phyloP scores from a whole-genome alignment of 1,284 basidiomycete genomes.

The Austropuccinia psidii region DNA sequence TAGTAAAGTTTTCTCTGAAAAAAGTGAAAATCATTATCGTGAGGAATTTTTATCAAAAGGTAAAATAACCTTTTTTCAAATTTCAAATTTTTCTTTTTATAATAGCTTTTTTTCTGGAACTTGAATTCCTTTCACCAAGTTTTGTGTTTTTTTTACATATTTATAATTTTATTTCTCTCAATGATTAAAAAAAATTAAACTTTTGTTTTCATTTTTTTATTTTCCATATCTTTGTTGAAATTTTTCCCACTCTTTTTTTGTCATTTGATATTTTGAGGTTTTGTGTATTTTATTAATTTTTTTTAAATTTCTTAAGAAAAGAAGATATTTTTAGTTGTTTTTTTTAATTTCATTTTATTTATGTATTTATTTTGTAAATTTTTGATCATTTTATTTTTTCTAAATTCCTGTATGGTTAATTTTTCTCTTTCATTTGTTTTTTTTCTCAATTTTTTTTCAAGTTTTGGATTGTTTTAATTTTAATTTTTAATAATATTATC shows the following conservation, averaged over 20 bases:
- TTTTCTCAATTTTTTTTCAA: not conserved
- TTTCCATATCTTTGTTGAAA: not conserved
- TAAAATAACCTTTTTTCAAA: too few species aligned
- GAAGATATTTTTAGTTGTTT: not conserved
- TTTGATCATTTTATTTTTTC: not conserved
- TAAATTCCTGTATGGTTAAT: not conserved
- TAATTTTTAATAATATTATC: not conserved
- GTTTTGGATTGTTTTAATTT: not conserved
- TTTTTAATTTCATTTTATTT: not conserved
- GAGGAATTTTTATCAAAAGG: too few species aligned
- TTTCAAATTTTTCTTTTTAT: too few species aligned
- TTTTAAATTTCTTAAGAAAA: too few species aligned
- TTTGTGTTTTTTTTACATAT: too few species aligned
- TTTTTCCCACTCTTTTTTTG: not conserved
- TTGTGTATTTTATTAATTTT: too few species aligned
- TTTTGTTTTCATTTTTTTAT: not conserved
- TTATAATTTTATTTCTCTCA: not conserved
- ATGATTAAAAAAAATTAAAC: not conserved
- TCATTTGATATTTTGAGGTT: not conserved
- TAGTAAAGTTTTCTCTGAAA: too few species aligned
- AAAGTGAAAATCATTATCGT: too few species aligned
- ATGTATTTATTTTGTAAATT: not conserved
- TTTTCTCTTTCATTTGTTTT: not conserved
- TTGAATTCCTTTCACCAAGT: too few species aligned
- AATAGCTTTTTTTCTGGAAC: too few species aligned